Base-by-base conservation (phyloP, 768 basidiomycete species). In the Amanita brunnescens region DNA sequence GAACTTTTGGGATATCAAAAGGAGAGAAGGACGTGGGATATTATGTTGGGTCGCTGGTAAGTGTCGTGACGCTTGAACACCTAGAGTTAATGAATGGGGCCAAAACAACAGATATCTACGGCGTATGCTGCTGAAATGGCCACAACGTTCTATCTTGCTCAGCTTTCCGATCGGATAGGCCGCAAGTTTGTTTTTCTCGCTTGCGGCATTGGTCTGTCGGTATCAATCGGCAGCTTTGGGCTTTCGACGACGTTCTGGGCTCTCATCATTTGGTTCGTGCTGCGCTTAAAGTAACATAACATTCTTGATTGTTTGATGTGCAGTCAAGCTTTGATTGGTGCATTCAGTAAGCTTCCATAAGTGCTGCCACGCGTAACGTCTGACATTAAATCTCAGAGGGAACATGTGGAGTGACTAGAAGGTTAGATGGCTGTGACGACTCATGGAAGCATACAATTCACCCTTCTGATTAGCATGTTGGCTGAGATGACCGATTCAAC, bases 111-210 rank as follows among this genome's bases (percentile, higher is more conserved):
- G 87, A 80, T 87, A 73, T 88, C 88, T 0, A 58, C 86, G 13
- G 89, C 87, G 65, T 90, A 82, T 56, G 68, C 83, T n/a, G 81
- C 84, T 0, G 82, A 88, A 64, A 84, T 85, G 0, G 62, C 78
- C 47, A 86, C 83, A 1, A 79, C 87, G 20, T 64, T 88, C 9
- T 78, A 86, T 53, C 89, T 85, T 85, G 82, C 83, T 61, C 76
- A 82, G 12, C 49, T 80, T 10, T 88, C 86, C 10, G 87, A 90
- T 55, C 70, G 72, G 30, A 63, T 89, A 38, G 88, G 88, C n/a
- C 79, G 88, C 41, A 87, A 83, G 56, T 86, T 87, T 0, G 79
- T 90, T 20, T 77, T 89, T 52, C 67, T 89, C 49, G 70, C 61
- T 0, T 87, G 87, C 1, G 65, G 88, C 0, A 63, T 76, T 21